Base-by-base conservation (phyloP, 176 grass and related monocot species). In the Oryza glumipatula region DNA sequence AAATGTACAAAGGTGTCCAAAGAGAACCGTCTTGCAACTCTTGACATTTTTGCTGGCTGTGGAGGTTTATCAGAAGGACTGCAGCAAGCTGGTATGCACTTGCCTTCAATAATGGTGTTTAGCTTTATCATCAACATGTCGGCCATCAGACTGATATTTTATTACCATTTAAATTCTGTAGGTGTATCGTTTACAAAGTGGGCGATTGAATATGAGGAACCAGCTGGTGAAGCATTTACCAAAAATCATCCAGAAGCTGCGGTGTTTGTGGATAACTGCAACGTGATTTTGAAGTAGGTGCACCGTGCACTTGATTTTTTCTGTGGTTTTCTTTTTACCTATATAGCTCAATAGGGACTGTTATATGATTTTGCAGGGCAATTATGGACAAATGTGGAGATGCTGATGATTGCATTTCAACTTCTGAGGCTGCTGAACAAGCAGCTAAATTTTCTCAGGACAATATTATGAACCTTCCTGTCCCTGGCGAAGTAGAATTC, bases 191-290 rank as follows among this genome's bases (percentile, higher is more conserved):
- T 91, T 86, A 99, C 96, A 61, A 99, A 99, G 84, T 99, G 96
- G 96, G 96, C 96, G 80, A 99, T 99, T 87, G 96, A 99, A 90
- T 99, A 99, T 70, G 96, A 99, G 77, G 88, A 94, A 69, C 88
- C 96, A 80, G 96, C 96, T 80, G 96, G 94, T 49, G 96, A 96
- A 89, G 96, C 96, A 65, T 96, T 99, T 91, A 79, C 83, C 39
- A 66, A 94, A 79, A 99, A 99, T 78, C 96, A 99, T 92, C 96
- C 90, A 26, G 94, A 99, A 87, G 91, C 89, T 80, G 84, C 54
- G 36, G 86, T 99, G 84, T 99, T 96, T 84, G 77, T 99, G 52
- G 90, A 99, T 89, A 99, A 99, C 76, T 99, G 96, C 90, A 99
- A 96, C 77, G 96, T 99, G 72, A 96, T 99, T 87, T 83, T 99